These are phyloP conservation scores for Echria macrotheca DNA, from an alignment of 495 filamentous ascomycete species.

Conservation along the genomic window DNA sequence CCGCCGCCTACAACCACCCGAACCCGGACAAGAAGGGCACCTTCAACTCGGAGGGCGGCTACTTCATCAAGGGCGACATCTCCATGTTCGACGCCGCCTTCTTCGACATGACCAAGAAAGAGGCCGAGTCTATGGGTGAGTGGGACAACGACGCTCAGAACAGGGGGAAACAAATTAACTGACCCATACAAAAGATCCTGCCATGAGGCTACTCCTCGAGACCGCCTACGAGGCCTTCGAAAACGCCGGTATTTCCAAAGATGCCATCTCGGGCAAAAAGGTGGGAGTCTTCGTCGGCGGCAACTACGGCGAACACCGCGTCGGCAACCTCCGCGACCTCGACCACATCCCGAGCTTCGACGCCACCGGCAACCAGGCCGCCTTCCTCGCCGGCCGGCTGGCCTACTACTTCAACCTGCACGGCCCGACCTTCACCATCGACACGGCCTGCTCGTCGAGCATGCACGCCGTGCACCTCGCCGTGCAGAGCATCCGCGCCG, in stretches of 20 bases:
- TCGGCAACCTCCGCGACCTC: conserved; percentile 34
- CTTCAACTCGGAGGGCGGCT: conserved; percentile 44
- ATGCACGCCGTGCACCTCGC: conserved; percentile 59
- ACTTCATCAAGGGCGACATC: conserved; percentile 50
- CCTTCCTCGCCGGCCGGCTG: conserved; percentile 52
- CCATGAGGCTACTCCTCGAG: conserved; percentile 53
- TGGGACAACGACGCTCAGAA: too few relatives aligned
- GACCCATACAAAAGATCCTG: conserved; percentile 39
- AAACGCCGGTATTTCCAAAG: conserved; percentile 43
- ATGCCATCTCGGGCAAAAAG: conserved; percentile 39
- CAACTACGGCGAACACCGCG: conserved; percentile 34
- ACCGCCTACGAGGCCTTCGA: conserved; percentile 46
- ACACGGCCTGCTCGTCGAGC: conserved; percentile 83
- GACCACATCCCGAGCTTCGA: conserved; percentile 37
- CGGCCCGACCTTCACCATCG: conserved; percentile 61
- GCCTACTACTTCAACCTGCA: conserved; percentile 49
- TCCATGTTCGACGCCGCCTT: conserved; percentile 48
- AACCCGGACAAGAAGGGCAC: conserved; percentile 37
- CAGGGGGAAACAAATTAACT: too few relatives aligned
- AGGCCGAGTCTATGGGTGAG: conserved; percentile 45
- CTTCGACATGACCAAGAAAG: conserved; percentile 44
- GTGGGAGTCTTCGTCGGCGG: conserved; percentile 43
- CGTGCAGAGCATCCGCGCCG: conserved; percentile 66
- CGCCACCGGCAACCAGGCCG: conserved; percentile 37
- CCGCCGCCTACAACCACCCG: conserved; percentile 64